Conservation (phyloP, 1,139 yeast genomes). For the Meyerozyma elateridarum region DNA sequence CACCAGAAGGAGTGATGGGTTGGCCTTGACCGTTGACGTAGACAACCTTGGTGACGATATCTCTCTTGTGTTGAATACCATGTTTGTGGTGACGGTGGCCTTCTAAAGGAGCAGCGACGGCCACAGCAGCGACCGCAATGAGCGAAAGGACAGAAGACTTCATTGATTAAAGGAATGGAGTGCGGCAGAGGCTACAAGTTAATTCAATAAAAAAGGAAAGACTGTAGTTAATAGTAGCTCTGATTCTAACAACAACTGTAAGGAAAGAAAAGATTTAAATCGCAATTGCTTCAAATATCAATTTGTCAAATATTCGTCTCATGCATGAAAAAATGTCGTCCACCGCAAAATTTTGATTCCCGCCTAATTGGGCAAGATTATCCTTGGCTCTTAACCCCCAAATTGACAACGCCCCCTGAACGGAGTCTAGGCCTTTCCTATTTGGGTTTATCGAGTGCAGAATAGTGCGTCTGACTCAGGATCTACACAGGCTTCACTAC, state of each 20-base stretch:
- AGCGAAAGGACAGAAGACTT: slow-evolving; percentile 16
- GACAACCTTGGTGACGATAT: slow-evolving; percentile 15
- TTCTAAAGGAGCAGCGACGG: slow-evolving; percentile 29
- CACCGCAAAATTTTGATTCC: slow-evolving; percentile 4
- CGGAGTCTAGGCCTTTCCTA: slow-evolving; percentile 2
- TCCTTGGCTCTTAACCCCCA: slow-evolving; percentile 1
- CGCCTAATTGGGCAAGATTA: neutral
- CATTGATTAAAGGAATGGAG: slow-evolving; percentile 10
- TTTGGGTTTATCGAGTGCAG: neutral
- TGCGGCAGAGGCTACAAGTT: slow-evolving; percentile 6
- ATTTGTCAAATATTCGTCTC: slow-evolving; percentile 1
- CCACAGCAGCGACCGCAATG: slow-evolving; percentile 18
- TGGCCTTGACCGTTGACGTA: slow-evolving; percentile 16
- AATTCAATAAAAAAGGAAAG: slow-evolving; percentile 17
- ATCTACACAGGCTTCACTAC: too few species aligned
- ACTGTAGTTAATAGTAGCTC: slow-evolving; percentile 18
- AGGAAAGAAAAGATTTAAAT: neutral
- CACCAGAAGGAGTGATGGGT: slow-evolving; percentile 15
- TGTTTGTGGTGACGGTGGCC: slow-evolving; percentile 24
- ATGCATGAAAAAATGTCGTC: neutral
- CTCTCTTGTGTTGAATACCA: slow-evolving; percentile 13
- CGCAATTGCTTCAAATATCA: neutral
- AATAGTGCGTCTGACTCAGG: too few species aligned
- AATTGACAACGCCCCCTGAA: neutral
- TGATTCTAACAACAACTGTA: slow-evolving; percentile 2